These are phyloP conservation scores for Penicillium simplicissimum DNA, from an alignment of 495 filamentous ascomycete species.

Conservation along the genomic window DNA sequence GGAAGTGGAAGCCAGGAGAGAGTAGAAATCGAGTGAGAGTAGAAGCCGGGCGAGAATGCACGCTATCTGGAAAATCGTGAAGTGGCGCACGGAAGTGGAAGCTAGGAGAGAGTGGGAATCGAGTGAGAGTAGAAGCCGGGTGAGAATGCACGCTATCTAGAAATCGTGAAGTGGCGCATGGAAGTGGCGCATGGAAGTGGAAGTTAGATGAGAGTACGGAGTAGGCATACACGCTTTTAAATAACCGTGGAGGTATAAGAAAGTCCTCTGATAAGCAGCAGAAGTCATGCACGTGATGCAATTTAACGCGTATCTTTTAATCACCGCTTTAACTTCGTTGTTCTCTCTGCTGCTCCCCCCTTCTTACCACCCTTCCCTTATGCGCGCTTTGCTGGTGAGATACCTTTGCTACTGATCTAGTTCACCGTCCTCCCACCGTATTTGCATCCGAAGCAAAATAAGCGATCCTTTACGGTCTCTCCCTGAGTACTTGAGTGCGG, in stretches of 20 bases:
- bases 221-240: too few relatives aligned
- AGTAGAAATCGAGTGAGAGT: too few relatives aligned
- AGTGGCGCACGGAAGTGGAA: too few relatives aligned
- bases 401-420: background rate
- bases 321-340: background rate
- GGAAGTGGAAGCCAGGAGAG: background rate
- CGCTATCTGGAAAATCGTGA: background rate
- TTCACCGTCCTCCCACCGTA: background rate
- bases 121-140: too few relatives aligned
- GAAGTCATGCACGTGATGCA: background rate
- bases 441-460: conserved; percentile 4
- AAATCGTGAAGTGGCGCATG: background rate
- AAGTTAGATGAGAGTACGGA: too few relatives aligned
- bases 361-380: background rate
- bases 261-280: too few relatives aligned
- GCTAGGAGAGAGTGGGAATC: too few relatives aligned
- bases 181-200: background rate
- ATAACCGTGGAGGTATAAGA: too few relatives aligned
- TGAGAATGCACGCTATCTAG: background rate
- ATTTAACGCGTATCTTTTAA: background rate
- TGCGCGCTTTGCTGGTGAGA: background rate
- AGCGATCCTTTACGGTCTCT: background rate
- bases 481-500: background rate
- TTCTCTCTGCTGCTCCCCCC: background rate
- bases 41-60: background rate